Conservation (phyloP, 192 early-diverging fungal species). For the Backusella circina region DNA sequence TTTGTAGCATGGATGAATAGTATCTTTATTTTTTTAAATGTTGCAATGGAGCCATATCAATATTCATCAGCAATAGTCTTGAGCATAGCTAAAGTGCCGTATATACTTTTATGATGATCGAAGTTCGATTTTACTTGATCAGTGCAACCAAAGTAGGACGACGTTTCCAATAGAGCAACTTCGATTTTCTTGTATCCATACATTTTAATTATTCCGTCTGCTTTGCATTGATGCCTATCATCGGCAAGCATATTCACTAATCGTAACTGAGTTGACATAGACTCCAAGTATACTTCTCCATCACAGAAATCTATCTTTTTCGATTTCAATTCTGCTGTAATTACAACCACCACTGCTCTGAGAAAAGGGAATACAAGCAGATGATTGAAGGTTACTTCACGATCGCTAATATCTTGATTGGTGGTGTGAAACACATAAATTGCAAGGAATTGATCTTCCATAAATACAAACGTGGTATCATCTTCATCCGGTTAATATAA, state of each 20-base stretch:
- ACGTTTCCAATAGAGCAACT: not conserved
- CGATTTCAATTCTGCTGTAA: not conserved
- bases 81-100: not conserved
- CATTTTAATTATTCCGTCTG: not conserved
- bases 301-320: not conserved
- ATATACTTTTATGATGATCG: constrained; percentile 8
- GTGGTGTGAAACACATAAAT: not conserved
- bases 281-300: not conserved
- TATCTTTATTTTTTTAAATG: not conserved
- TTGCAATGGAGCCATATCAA: not conserved
- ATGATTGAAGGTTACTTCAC: not conserved
- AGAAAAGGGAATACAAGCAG: not conserved
- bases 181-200: not conserved
- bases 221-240: not conserved
- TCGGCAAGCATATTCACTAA: not conserved
- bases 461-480: not conserved
- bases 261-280: not conserved
- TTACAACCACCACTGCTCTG: not conserved
- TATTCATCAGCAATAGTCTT: constrained; percentile 6
- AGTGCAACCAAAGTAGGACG: not conserved
- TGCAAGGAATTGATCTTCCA: not conserved
- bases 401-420: not conserved
- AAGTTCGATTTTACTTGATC: not conserved
- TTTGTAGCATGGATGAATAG: not conserved
- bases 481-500: constrained; percentile 3